Base-by-base conservation (phyloP, 805 yeast species). In the Zygosaccharomyces bisporus region DNA sequence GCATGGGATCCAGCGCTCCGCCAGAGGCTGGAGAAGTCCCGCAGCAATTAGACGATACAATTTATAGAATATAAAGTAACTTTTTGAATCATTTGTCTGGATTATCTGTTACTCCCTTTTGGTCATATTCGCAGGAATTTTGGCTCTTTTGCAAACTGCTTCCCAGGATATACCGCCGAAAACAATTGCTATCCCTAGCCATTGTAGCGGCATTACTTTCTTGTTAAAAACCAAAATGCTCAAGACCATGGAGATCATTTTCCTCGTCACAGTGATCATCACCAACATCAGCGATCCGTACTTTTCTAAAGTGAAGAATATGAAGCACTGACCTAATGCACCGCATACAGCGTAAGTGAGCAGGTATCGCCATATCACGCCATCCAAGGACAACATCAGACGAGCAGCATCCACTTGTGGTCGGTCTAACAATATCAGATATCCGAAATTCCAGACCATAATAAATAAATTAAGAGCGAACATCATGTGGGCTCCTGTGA, bases 211-310 rank as follows among this genome's bases (percentile, higher is more conserved):
- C 24, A 68, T 71, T 52, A 93, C 74, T 4, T 63, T 60, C 61
- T 93, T 97, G n/a, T 93, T 91, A 66, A 88, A 91, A 51, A 91
- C 68, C 3, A 87, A 63, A 40, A 93, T 96, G 57, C 95, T 85
- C 42, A 91, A 66, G 25, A 89, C 74, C 98, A 93, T 91, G 31
- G 97, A 88, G 39, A 89, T 71, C 96, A 93, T 91, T 60, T 93
- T 93, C 55, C 99, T 76, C 1, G 99, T 91, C 7, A 93, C 97
- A 0, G 98, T 93, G 13, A 95, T 91, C 32, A 96, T 91, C 21
- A 91, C 89, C 43, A 93, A 71, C 0, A 86, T 77, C 47, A 93
- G 69, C 1, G 96, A 87, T 39, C 91, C 96, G 60, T 86, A 93
- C 46, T 78, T 74, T 54, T 87, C 93, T 36, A 93, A 68, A 1